Percentiles rank a stretch among this genome's conserved stretches.
phyloP scores from a whole-genome alignment of 2,329 filamentous ascomycete species.

The Aspergillus felis region DNA sequence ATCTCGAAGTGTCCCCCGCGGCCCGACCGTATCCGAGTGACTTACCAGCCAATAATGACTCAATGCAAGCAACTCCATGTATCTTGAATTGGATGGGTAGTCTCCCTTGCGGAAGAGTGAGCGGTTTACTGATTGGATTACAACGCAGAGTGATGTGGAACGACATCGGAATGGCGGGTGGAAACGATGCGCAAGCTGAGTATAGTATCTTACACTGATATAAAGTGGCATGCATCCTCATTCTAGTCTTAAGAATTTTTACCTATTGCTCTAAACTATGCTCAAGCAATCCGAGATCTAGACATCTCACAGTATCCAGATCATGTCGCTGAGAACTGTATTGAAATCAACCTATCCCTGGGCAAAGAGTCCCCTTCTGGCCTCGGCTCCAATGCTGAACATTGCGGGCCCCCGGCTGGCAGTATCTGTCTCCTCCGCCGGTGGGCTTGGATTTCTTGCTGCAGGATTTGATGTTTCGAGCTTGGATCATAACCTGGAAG shows the following conservation, averaged over 20 bases:
- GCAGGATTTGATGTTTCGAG: slow-evolving; percentile 50
- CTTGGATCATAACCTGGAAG: slow-evolving; percentile 27
- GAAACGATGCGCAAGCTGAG: background rate
- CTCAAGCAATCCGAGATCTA: background rate
- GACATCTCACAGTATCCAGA: background rate
- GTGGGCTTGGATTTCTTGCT: slow-evolving; percentile 53
- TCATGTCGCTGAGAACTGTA: slow-evolving; percentile 17
- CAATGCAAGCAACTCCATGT: background rate
- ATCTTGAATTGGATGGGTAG: too few species aligned
- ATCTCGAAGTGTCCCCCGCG: background rate
- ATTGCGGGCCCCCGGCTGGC: slow-evolving; percentile 56
- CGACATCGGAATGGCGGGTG: background rate
- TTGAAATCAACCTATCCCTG: slow-evolving; percentile 52
- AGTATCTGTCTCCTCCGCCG: slow-evolving; percentile 55
- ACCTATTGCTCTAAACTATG: background rate
- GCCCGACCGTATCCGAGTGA: background rate
- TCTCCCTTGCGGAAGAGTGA: background rate
- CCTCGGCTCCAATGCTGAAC: slow-evolving; percentile 65
- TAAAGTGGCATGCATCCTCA: background rate
- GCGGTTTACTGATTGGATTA: background rate
- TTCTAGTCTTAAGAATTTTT: background rate
- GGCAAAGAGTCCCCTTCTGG: slow-evolving; percentile 55
- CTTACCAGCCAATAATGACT: background rate
- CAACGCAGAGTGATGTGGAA: background rate
- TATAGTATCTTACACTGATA: background rate